A percentile compares a stretch with the other conserved stretches of the same genome.
Evolutionary conservation across 192 early-diverging fungal species (phyloP).

Genomic region (Glomus cerebriforme): DNA sequence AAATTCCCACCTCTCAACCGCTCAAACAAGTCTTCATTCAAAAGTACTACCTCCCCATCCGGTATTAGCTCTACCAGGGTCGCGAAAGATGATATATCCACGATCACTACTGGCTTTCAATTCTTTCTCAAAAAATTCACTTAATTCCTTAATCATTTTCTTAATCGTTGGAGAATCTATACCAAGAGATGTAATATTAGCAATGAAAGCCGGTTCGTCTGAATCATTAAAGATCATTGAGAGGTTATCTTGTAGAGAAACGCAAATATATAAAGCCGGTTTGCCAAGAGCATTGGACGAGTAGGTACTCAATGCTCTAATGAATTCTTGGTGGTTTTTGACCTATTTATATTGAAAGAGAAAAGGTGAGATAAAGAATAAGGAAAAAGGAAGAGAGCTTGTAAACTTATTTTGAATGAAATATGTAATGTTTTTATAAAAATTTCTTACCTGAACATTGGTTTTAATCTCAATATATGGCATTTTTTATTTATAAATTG

Average conservation of each 20-base stretch:
- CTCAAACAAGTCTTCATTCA: no score
- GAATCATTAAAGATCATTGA: not conserved
- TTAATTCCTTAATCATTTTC: conserved; percentile 3
- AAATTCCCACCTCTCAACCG: no score
- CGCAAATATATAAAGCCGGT: not conserved
- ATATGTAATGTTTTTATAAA: no score
- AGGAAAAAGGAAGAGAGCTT: no score
- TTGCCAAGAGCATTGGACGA: not conserved
- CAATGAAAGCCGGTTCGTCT: not conserved
- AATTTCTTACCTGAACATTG: no score
- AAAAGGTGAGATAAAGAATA: no score
- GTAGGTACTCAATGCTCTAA: not conserved
- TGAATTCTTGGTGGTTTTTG: not conserved
- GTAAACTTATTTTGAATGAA: no score
- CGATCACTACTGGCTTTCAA: conserved; percentile 26
- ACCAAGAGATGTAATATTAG: not conserved
- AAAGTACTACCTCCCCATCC: conserved; percentile 37
- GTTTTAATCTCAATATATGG: no score
- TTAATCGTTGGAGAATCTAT: conserved; percentile 2
- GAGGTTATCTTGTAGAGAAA: not conserved
- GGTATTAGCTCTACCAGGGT: conserved; percentile 29
- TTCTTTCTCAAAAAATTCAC: conserved; percentile 24
- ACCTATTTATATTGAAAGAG: not conserved
- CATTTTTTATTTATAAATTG: no score
- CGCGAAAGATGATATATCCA: conserved; percentile 39